Base-by-base conservation (phyloP, 352 stramenopile genomes). In the Blastocystis sp. region DNA sequence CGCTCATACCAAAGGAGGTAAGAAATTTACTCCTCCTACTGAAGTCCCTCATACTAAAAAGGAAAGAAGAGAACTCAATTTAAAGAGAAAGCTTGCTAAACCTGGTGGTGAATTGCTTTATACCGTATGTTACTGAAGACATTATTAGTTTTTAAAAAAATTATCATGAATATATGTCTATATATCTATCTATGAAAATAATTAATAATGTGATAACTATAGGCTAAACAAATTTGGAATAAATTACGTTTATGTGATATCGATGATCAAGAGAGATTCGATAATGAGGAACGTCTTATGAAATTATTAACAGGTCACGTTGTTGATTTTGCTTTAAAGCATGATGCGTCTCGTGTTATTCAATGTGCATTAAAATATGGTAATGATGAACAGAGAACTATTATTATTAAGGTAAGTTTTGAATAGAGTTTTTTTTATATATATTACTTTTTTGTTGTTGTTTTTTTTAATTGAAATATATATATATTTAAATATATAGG, bases 201-300 rank as follows among this genome's bases (percentile, higher is more conserved):
- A 1, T 52, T n/a, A 19, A 49, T 43, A 18, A 1, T 19, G 24
- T 2, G 13, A 42, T 23, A 62, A 40, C 10, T 19, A 11, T 34
- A 62, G 52, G 52, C 52, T 11, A 62, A 62, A 31, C 39, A 62
- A 19, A 62, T 62, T 34, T 62, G 52, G 52, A 62, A 62, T 21
- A 39, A 42, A 18, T 30, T 62, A 3, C 52, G 52, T 35, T 33
- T 62, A 6, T 24, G 39, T 1, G 52, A 62, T 27, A 48, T 62
- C 9, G 18, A 46, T 13, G 54, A 62, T 39, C 21, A 54, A 10
- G 52, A 62, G 25, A 10, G 52, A 18, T 39, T 54, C 11, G 6
- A 54, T 6, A 27, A 54, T 9, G 52, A 54, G 23, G 39, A 54
- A 16, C 48, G 54, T 30, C 30, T 62, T 2, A 62, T 48, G 34